Conservation (phyloP, 352 stramenopile species). For the Thraustochytrium striatum region DNA sequence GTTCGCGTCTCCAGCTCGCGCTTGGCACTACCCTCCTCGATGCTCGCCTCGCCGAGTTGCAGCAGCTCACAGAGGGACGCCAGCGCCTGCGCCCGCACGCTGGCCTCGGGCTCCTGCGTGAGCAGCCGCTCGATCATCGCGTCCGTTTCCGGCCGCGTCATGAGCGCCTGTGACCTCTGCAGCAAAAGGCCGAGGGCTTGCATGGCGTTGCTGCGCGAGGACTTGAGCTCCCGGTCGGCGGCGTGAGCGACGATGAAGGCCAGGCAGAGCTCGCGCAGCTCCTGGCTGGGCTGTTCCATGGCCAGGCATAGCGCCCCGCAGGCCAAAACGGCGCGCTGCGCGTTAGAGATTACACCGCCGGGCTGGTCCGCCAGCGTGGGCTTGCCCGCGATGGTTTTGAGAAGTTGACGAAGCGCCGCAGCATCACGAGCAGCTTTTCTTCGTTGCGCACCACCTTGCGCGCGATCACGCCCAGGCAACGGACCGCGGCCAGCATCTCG, state of each 20-base stretch:
- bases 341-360: constrained; percentile 1
- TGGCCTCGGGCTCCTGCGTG: background rate
- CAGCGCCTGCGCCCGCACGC: constrained; percentile 47
- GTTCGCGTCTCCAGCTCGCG: constrained; percentile 51
- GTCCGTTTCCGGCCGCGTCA: background rate
- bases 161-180: background rate
- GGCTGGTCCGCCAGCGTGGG: background rate
- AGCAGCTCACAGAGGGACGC: constrained; percentile 44
- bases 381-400: background rate
- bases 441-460: background rate
- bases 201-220: constrained; percentile 10
- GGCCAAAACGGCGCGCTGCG: constrained; percentile 53
- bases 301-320: constrained; percentile 50
- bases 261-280: constrained; percentile 18
- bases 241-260: background rate
- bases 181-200: constrained; percentile 19
- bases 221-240: background rate
- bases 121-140: constrained; percentile 7
- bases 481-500: constrained; percentile 50
- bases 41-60: constrained; percentile 50
- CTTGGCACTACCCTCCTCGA: constrained; percentile 52
- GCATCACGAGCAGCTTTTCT: constrained; percentile 26
- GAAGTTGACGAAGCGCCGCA: constrained; percentile 14
- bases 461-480: constrained; percentile 48
- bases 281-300: background rate